A percentile compares a stretch with the other conserved stretches of the same genome.
Conservation (phyloP, 805 yeast species). For the Kuraishia floccosa region DNA sequence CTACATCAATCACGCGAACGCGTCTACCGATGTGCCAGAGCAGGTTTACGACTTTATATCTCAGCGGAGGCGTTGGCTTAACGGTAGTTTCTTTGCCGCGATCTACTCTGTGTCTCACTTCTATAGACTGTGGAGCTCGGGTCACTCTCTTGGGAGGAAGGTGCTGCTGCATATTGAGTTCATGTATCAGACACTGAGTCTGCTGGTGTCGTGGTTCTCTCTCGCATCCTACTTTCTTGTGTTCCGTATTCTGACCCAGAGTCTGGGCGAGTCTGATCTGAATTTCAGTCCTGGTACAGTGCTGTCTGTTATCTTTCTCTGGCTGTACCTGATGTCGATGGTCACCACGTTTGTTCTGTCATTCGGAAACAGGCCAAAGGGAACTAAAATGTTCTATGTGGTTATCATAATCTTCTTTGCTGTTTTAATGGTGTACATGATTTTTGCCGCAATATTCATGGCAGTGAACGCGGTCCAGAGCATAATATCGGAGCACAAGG, state of each 20-base stretch:
- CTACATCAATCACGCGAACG: slow-evolving; percentile 81
- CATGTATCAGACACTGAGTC: slow-evolving; percentile 60
- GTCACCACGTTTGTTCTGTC: slow-evolving; percentile 82
- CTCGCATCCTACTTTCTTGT: slow-evolving; percentile 84
- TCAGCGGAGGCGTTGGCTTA: slow-evolving; percentile 94
- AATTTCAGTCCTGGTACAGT: slow-evolving; percentile 65
- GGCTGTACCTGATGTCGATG: slow-evolving; percentile 76
- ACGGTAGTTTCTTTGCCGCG: slow-evolving; percentile 94
- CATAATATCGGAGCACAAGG: slow-evolving; percentile 20
- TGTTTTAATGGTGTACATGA: slow-evolving; percentile 76
- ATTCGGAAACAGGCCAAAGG: slow-evolving; percentile 90
- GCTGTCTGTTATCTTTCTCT: slow-evolving; percentile 66
- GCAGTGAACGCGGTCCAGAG: slow-evolving; percentile 50
- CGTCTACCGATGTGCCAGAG: slow-evolving; percentile 95
- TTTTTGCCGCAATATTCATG: slow-evolving; percentile 78
- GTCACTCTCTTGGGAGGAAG: slow-evolving; percentile 61
- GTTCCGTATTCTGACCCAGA: slow-evolving; percentile 75
- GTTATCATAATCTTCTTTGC: slow-evolving; percentile 76
- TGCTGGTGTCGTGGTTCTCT: slow-evolving; percentile 87
- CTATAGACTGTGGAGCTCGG: slow-evolving; percentile 65
- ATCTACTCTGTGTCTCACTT: slow-evolving; percentile 76
- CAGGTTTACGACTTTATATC: slow-evolving; percentile 74
- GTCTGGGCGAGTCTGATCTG: slow-evolving; percentile 54
- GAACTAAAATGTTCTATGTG: slow-evolving; percentile 70
- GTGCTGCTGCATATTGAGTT: slow-evolving; percentile 68